These are phyloP conservation scores for Carnegiea gigantea DNA, from an alignment of 179 eudicot genomes.

Conservation along the genomic window DNA sequence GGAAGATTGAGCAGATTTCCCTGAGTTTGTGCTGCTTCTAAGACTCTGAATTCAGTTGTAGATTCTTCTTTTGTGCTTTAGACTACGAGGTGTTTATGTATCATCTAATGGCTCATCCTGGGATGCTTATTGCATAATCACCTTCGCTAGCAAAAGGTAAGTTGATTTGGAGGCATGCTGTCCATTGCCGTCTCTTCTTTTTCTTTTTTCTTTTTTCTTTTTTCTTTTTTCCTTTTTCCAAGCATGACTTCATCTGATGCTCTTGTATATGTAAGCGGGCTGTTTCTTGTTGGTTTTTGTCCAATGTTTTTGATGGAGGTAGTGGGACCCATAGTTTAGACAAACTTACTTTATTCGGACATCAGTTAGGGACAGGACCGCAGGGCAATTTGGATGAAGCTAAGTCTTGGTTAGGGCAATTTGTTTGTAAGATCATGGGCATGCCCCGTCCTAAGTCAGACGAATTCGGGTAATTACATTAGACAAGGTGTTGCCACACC, in stretches of 20 bases:
- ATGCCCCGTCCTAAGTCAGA: no score
- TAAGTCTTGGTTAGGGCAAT: no score
- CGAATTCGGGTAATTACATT: no score
- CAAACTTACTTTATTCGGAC: no score
- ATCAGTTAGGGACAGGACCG: no score
- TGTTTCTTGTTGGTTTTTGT: no score
- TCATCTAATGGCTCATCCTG: conserved; percentile 35
- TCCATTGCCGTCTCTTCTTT: neutral
- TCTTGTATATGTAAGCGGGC: no score
- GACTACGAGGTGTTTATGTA: conserved; percentile 24
- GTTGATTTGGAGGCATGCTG: neutral
- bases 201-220: neutral
- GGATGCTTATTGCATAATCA: conserved; percentile 17
- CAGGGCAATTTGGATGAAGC: no score
- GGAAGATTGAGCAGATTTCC: conserved; percentile 2
- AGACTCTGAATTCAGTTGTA: conserved; percentile 11
- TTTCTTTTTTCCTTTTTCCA: neutral
- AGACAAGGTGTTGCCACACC: no score
- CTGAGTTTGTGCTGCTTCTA: conserved; percentile 15
- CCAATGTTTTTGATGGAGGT: no score
- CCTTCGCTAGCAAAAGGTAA: conserved; percentile 20
- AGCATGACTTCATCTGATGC: neutral
- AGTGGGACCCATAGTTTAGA: no score
- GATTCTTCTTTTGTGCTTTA: conserved; percentile 19
- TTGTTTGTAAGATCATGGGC: no score